phyloP scores from a whole-genome alignment of 2,329 filamentous ascomycete species.

The Trichoderma lentiforme region DNA sequence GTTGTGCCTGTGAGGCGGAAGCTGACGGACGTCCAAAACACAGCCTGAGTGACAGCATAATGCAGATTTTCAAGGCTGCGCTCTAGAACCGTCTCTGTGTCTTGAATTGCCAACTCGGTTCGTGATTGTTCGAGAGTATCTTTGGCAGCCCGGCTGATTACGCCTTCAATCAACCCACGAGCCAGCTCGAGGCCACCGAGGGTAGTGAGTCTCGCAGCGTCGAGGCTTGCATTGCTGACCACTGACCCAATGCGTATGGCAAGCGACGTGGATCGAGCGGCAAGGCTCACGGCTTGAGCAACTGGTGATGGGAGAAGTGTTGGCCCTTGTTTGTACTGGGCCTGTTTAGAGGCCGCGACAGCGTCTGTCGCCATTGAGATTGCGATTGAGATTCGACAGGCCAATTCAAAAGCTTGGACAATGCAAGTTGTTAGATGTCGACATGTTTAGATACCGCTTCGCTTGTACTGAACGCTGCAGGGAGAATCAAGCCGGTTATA shows the following conservation, averaged over 20 bases:
- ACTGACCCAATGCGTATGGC: constrained; percentile 52
- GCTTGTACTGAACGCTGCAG: neutral
- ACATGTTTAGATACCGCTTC: neutral
- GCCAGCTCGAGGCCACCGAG: constrained; percentile 57
- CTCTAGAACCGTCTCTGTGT: constrained; percentile 56
- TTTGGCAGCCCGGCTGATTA: constrained; percentile 50
- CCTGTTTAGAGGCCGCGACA: neutral
- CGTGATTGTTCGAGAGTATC: constrained; percentile 46
- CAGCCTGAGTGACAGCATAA: constrained; percentile 54
- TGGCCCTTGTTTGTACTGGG: constrained; percentile 20
- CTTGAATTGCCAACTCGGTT: constrained; percentile 46
- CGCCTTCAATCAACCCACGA: constrained; percentile 52
- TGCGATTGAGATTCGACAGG: neutral
- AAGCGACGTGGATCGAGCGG: constrained; percentile 57
- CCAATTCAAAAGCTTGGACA: neutral
- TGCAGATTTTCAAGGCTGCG: constrained; percentile 55
- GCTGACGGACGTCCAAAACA: constrained; percentile 60
- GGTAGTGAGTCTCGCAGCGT: constrained; percentile 54
- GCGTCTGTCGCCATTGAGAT: neutral
- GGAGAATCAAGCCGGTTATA: neutral
- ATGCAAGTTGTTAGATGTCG: neutral
- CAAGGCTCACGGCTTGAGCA: constrained; percentile 58
- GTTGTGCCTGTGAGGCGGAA: constrained; percentile 58
- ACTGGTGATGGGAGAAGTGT: constrained; percentile 57
- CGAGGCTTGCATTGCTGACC: constrained; percentile 50